A percentile compares a stretch with the other conserved stretches of the same genome.
Evolutionary conservation across 176 grass and related monocot genomes (phyloP).

Genomic region (Phyllostachys edulis): DNA sequence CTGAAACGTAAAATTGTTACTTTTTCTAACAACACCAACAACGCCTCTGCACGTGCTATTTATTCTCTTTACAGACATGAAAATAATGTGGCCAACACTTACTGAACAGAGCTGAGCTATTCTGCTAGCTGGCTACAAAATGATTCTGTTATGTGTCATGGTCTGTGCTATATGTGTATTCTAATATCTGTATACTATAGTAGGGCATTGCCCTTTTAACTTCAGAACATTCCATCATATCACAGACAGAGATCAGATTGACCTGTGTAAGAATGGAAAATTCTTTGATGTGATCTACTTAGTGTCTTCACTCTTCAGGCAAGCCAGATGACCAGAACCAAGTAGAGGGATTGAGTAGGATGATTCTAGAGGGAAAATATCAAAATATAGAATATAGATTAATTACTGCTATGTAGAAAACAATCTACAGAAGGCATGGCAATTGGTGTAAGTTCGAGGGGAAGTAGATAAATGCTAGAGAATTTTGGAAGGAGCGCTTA

Average conservation of each 20-base stretch:
- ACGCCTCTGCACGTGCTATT: not conserved
- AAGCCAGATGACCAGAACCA: not conserved
- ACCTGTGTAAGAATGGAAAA: not conserved
- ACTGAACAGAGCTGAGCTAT: not conserved
- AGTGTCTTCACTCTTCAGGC: not conserved
- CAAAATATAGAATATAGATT: not conserved
- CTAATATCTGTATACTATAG: not conserved
- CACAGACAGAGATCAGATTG: not conserved
- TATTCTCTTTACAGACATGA: slow-evolving; percentile 5
- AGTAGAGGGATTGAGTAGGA: slow-evolving; percentile 1
- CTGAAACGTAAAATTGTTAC: not conserved
- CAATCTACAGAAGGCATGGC: not conserved
- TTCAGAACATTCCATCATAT: not conserved
- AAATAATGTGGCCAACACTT: not conserved
- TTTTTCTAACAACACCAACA: not conserved
- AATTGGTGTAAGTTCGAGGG: not conserved
- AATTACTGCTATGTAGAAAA: not conserved
- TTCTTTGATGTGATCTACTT: not conserved
- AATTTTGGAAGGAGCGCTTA: not conserved
- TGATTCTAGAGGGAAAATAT: not conserved
- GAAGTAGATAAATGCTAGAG: not conserved
- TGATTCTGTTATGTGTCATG: not conserved
- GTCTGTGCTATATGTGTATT: not conserved
- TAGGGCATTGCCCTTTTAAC: not conserved
- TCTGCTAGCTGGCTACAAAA: not conserved